These are phyloP conservation scores for Sordariomycetes sp. DNA, from an alignment of 2,329 filamentous ascomycete species.

Conservation along the genomic window DNA sequence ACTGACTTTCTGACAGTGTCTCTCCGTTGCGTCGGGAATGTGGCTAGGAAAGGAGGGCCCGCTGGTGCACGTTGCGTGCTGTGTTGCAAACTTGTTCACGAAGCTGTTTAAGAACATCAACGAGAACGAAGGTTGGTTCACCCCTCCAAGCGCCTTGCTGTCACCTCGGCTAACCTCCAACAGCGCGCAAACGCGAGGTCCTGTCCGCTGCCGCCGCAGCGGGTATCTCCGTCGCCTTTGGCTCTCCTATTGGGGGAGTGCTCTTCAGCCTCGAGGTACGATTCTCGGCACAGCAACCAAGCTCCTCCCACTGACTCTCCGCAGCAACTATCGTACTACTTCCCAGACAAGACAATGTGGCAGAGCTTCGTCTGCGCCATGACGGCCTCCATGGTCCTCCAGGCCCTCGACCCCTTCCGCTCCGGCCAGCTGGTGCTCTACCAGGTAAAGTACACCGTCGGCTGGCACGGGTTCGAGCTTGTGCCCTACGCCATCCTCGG, in stretches of 20 bases:
- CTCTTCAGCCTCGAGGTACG: constrained; percentile 82
- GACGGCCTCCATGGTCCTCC: constrained; percentile 90
- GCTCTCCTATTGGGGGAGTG: constrained; percentile 85
- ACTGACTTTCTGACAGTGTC: constrained; percentile 39
- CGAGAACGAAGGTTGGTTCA: constrained; percentile 60
- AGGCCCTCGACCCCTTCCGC: constrained; percentile 86
- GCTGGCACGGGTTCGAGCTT: constrained; percentile 92
- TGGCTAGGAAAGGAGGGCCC: constrained; percentile 97
- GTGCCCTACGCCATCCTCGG: constrained; percentile 79
- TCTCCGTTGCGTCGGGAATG: constrained; percentile 85
- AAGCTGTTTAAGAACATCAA: constrained; percentile 74
- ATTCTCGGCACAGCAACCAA: neutral
- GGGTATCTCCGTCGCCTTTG: constrained; percentile 88
- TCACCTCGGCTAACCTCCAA: neutral
- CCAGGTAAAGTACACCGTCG: constrained; percentile 82
- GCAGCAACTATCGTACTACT: constrained; percentile 91
- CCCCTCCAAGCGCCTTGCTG: neutral
- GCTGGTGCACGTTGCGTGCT: constrained; percentile 90
- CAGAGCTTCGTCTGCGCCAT: constrained; percentile 98
- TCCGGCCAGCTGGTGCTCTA: constrained; percentile 93
- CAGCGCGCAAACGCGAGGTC: constrained; percentile 84
- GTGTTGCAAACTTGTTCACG: constrained; percentile 88
- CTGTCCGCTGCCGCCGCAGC: constrained; percentile 85
- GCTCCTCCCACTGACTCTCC: constrained; percentile 4
- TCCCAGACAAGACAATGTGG: constrained; percentile 99